Evolutionary conservation across 2,329 filamentous ascomycete genomes (phyloP), one percentile per base, ranked within the genome.

Genomic region (Didymella keratinophila): DNA sequence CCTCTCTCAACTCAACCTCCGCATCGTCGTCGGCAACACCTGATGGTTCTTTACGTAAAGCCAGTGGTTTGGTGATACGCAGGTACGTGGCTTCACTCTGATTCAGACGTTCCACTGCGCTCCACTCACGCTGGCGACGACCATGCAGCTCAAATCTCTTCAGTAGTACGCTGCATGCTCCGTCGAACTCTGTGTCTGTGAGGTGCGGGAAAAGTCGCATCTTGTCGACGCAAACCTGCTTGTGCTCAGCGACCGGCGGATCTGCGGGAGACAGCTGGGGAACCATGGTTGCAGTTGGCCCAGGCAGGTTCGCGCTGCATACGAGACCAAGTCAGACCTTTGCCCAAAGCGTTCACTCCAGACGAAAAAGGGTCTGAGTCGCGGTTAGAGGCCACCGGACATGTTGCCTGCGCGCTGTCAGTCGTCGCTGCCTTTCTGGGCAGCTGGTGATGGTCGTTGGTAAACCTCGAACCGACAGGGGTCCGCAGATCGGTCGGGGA

Each of bases 161-260:
- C 20, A 60, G 45, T 14, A 78, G 27, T 1, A 54, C 16, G 11
- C 48, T 27, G 54, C 73, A 76, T 43, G 69, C 75, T 42, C 64
- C 32, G 8, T 64, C 48, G 44, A 78, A 78, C 23, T 76, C 72
- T 6, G 60, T 18, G 4, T 56, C 43, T 8, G 64, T 65, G 12
- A 78, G 54, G n/a, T 63, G 66, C 9, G 76, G 75, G 52, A 76
- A 76, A 10, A 50, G 47, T 4, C 58, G 42, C 30, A 72, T 49
- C 56, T 60, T 62, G 30, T 25, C 20, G 30, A 18, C 27, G 50
- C 32, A 16, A 44, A 32, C 23, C 49, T 53, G 44, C 21, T 50
- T 32, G 32, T 30, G 44, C 34, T 39, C 49, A 34, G 54, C 16
- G 30, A 28, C 44, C 20, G 14, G 36, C 39, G 23, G 10, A 14